Conservation (phyloP, 2,329 filamentous ascomycete species). For the Fusarium brachygibbosum region DNA sequence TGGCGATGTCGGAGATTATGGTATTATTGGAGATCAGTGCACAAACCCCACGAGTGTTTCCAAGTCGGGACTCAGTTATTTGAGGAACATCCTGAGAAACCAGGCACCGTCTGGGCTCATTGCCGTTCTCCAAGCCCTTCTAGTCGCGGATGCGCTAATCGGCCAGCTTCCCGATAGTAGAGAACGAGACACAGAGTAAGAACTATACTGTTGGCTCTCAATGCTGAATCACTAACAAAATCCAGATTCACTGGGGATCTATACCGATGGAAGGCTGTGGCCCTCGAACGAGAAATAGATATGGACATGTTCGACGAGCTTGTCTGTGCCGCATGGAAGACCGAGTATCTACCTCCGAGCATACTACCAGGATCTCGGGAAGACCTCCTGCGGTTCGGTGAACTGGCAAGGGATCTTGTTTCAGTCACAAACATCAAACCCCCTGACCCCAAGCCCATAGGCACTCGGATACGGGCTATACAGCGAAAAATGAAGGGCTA, state of each 20-base stretch:
- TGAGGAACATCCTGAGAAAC: slow-evolving; percentile 38
- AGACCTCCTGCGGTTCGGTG: slow-evolving; percentile 36
- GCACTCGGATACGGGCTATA: slow-evolving; percentile 32
- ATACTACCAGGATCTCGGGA: slow-evolving; percentile 3
- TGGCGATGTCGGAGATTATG: neutral
- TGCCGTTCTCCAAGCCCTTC: slow-evolving; percentile 31
- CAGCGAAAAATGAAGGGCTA: slow-evolving; percentile 35
- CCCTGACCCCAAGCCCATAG: slow-evolving; percentile 8
- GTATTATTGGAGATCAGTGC: slow-evolving; percentile 20
- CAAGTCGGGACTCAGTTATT: slow-evolving; percentile 28
- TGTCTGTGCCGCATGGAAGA: slow-evolving; percentile 42
- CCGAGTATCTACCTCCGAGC: slow-evolving; percentile 3
- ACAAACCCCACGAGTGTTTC: slow-evolving; percentile 10
- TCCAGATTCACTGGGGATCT: slow-evolving; percentile 48
- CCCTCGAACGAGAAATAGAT: slow-evolving; percentile 30
- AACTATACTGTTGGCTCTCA: neutral
- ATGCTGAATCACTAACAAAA: slow-evolving; percentile 6
- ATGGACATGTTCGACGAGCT: slow-evolving; percentile 45
- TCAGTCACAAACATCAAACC: slow-evolving; percentile 21
- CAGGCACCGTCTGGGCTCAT: slow-evolving; percentile 20
- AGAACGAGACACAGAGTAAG: slow-evolving; percentile 29
- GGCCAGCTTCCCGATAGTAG: slow-evolving; percentile 20
- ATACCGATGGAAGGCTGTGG: slow-evolving; percentile 44
- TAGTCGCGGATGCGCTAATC: slow-evolving; percentile 43
- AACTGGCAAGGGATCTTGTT: slow-evolving; percentile 45